Base-by-base conservation (phyloP, 768 basidiomycete genomes). In the Kwoniella sp. region DNA sequence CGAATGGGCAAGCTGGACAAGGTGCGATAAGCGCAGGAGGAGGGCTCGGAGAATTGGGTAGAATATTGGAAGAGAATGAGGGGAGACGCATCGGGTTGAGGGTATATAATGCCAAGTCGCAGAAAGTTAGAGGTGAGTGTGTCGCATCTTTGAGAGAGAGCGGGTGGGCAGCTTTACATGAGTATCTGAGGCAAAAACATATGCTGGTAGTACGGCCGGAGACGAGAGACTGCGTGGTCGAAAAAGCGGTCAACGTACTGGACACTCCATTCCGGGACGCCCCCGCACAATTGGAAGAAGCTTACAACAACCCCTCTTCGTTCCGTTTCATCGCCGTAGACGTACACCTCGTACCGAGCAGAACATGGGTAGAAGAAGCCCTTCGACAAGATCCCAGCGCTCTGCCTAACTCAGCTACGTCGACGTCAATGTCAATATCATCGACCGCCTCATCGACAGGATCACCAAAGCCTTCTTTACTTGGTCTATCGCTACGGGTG, bases 401-500 rank as follows among this genome's bases (percentile, higher is more conserved):
- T 77, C 31, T 37, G 15, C 20, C 58, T 29, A 37, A 54, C 20
- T 41, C 50, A 25, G 23, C 50, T 28, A 17, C 83, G 17, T 45
- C 41, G 20, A 45, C 15, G 17, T 45, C 41, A 7, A 45, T 45
- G 41, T 45, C 41, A 45, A 45, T 45, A 17, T 45, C 41, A 45
- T 11, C 41, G 41, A 45, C 41, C 3, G 41, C 5, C 3, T 45
- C 41, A 55, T 31, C 54, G 26, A 28, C 83, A 81, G 45, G 41
- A 45, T 45, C 68, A 82, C 7, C 84, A 4, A 89, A 90, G 73
- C 94, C 95, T 3, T 95, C 93, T 9, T 81, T 98, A n/a, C 85
- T 99, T 26, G 96, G 96, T 0, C 84, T 99, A 7, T 93, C 90
- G 74, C 89, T 98, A 87, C 87, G 95, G 23, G 86, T 97, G 76